Percentiles rank a stretch among this genome's conserved stretches.
These are phyloP conservation scores for Gnomoniopsis sp. DNA, from an alignment of 2,329 filamentous ascomycete species.

Conservation along the genomic window DNA sequence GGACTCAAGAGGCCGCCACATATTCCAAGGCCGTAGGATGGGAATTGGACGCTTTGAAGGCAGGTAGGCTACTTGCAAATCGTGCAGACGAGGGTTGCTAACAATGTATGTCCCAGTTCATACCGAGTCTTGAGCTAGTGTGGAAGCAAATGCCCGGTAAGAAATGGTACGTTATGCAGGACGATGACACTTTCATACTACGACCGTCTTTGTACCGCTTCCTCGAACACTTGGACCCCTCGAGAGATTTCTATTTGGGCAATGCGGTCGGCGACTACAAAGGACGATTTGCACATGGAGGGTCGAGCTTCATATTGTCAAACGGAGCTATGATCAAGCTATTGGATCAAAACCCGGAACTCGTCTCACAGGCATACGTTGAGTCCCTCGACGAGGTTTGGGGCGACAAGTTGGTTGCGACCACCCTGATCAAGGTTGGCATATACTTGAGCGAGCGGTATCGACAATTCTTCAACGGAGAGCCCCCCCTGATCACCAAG, in stretches of 20 bases:
- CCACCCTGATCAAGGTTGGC: constrained; percentile 49
- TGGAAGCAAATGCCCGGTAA: constrained; percentile 49
- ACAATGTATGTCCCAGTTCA: constrained; percentile 37
- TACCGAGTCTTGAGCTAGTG: constrained; percentile 51
- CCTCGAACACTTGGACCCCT: constrained; percentile 46
- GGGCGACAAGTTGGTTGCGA: constrained; percentile 53
- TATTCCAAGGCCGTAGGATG: constrained; percentile 40
- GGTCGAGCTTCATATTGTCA: constrained; percentile 52
- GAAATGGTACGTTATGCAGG: constrained; percentile 57
- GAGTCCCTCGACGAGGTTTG: constrained; percentile 49
- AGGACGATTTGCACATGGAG: constrained; percentile 54
- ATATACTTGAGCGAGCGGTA: constrained; percentile 55
- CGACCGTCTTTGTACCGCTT: constrained; percentile 45
- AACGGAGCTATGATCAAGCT: constrained; percentile 45
- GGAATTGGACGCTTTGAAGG: constrained; percentile 50
- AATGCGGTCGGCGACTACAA: constrained; percentile 56
- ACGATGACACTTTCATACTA: constrained; percentile 56
- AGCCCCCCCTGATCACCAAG: constrained; percentile 45
- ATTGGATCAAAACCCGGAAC: constrained; percentile 37
- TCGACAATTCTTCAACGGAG: constrained; percentile 54
- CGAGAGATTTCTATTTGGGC: constrained; percentile 47
- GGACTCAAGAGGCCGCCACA: constrained; percentile 34
- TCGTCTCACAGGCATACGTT: constrained; percentile 41
- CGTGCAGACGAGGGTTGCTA: background rate
- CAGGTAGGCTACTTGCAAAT: constrained; percentile 20